Percentiles rank a stretch among this genome's conserved stretches.
These are phyloP conservation scores for Phytopythium helicoides DNA, from an alignment of 352 stramenopile species.

Conservation along the genomic window DNA sequence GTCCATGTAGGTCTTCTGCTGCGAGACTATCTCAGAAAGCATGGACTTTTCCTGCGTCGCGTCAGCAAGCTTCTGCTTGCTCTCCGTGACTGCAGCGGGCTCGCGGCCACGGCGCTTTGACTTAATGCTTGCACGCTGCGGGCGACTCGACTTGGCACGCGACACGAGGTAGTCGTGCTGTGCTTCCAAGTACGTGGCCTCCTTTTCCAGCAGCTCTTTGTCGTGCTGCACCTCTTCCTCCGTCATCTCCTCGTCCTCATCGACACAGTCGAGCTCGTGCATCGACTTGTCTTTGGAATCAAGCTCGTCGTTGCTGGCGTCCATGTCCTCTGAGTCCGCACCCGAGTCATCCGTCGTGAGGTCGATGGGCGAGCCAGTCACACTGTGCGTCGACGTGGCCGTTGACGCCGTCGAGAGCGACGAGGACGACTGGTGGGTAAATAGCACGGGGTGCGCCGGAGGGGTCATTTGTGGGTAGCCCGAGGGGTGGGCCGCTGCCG, in stretches of 20 bases:
- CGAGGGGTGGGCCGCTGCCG: slow-evolving; percentile 2
- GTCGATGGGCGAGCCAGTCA: slow-evolving; percentile 22
- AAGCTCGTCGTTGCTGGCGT: slow-evolving; percentile 7
- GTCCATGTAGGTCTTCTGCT: slow-evolving; percentile 71
- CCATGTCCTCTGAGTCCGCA: slow-evolving; percentile 17
- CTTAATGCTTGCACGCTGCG: slow-evolving; percentile 44
- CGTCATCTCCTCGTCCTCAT: slow-evolving; percentile 26
- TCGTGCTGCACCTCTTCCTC: slow-evolving; percentile 46
- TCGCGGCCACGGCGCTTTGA: slow-evolving; percentile 39
- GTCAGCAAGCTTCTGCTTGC: slow-evolving; percentile 37
- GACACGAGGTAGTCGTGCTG: slow-evolving; percentile 66
- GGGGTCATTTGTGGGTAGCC: slow-evolving; percentile 27
- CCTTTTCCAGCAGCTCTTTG: slow-evolving; percentile 57
- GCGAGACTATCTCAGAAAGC: slow-evolving; percentile 52
- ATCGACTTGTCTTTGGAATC: slow-evolving; percentile 4
- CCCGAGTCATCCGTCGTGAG: slow-evolving; percentile 32
- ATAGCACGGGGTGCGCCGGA: slow-evolving; percentile 12
- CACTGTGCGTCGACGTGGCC: slow-evolving; percentile 7
- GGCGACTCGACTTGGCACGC: slow-evolving; percentile 36
- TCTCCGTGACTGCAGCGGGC: slow-evolving; percentile 12
- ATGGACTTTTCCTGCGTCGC: slow-evolving; percentile 48
- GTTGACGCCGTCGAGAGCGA: slow-evolving; percentile 16
- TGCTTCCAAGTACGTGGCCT: slow-evolving; percentile 66
- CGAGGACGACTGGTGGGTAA: slow-evolving; percentile 14
- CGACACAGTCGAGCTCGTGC: slow-evolving; percentile 9